Evolutionary conservation across 768 basidiomycete genomes (phyloP), one percentile per base, ranked within the genome.

Genomic region (Asterophora lycoperdoides): DNA sequence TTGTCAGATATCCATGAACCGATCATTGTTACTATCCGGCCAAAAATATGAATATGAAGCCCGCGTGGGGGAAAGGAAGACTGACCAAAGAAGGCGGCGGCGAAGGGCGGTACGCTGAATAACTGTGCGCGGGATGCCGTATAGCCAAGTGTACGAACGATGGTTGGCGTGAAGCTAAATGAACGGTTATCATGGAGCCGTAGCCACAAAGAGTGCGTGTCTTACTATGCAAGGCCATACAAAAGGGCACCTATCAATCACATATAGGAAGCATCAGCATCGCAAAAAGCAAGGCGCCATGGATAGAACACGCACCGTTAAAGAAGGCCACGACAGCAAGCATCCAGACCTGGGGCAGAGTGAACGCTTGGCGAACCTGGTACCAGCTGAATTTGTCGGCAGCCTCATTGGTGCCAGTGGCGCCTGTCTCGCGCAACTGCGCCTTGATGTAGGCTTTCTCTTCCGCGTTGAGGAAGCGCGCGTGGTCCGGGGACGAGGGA

Each of bases 111-210:
- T 1, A 85, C 84, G 11, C 77, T 81, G 73, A 83, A 78, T 2
- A 86, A 68, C 57, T 86, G 83, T 9, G 80, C 77, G 19, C 68
- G 62, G 26, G 76, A 68, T 0, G 75, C 71, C 2, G 71, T 72
- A 60, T 76, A 84, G 15, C 83, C 84, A 2, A 86, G 72, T 14
- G 71, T 69, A 26, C 77, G 69, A 5, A 90, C 78, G 63, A 91
- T 86, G 4, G 83, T 82, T 5, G 88, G 88, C 7, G 80, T 69
- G 64, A 91, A 89, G 56, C 86, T 80, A 40, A 9, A 45, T 52
- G 4, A 39, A 38, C n/a, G 9, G 20, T 4, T 35, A 5, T 48
- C 20, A 7, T 29, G 46, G 14, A 42, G 13, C 19, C 18, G 28
- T 18, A 7, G 35, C 19, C 28, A 42, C 34, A 34, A 40, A 15